Conservation (phyloP, 1,139 yeast species). For the Saccharomyces hybrid region DNA sequence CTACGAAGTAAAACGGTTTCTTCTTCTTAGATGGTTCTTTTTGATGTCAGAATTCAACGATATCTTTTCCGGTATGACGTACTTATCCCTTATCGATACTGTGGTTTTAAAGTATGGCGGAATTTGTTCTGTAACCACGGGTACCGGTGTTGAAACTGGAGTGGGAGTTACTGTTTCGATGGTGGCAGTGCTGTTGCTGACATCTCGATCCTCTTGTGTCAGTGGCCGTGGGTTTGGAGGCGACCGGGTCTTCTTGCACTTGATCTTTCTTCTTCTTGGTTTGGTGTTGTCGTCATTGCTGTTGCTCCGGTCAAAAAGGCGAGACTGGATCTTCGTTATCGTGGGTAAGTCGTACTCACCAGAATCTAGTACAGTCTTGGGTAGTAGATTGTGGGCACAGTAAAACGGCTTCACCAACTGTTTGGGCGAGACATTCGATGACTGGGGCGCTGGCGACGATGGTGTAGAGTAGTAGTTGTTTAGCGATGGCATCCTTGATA, state of each 20-base stretch:
- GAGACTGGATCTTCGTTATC: slow-evolving; percentile 27
- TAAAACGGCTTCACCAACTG: slow-evolving; percentile 1
- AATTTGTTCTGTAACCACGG: not conserved
- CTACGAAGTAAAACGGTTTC: not conserved
- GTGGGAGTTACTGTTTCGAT: not conserved
- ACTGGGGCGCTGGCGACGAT: not conserved
- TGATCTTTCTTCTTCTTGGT: slow-evolving; percentile 28
- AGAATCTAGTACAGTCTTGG: slow-evolving; percentile 21
- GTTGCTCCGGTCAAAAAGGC: slow-evolving; percentile 26
- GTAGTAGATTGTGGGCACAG: slow-evolving; percentile 20
- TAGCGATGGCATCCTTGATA: slow-evolving; percentile 30
- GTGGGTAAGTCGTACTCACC: slow-evolving; percentile 21
- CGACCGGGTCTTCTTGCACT: slow-evolving; percentile 1
- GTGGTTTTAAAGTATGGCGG: not conserved
- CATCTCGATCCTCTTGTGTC: slow-evolving; percentile 6
- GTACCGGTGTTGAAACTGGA: not conserved
- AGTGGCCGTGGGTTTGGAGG: not conserved
- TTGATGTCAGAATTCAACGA: not conserved
- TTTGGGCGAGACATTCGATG: not conserved
- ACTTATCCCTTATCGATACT: not conserved
- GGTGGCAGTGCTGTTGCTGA: not conserved
- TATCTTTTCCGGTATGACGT: not conserved
- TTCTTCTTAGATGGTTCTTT: not conserved
- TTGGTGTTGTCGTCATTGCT: slow-evolving; percentile 19
- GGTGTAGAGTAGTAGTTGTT: slow-evolving; percentile 20